Base-by-base conservation (phyloP, 1,139 yeast genomes). In the Diutina neorugosa region DNA sequence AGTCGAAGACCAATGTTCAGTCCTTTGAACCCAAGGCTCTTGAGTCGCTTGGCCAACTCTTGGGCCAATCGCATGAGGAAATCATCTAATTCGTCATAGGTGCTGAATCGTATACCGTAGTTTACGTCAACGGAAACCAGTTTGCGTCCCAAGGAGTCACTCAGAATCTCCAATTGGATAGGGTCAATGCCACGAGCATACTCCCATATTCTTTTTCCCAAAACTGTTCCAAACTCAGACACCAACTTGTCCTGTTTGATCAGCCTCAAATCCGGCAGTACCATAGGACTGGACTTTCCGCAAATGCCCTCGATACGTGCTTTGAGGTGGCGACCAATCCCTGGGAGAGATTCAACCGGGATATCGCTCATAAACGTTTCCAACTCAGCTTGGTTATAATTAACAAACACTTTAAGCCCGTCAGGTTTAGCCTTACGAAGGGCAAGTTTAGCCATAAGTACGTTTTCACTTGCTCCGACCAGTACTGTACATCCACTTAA, bases 91-190 rank as follows among this genome's bases (percentile, higher is more conserved):
- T 91, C 88, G 1, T 66, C 65, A 23, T 77, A 71, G 0, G 69
- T 71, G 31, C 80, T 78, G 57, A 91, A 86, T 53, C 98, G 65
- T 0, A 93, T 86, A 0, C 96, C 98, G 84, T 89, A 93, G 57
- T 90, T 88, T 40, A 93, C 86, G 64, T 93, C 98, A 11, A 89
- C 88, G 0, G 96, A 89, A 0, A 93, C 77, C 0, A 95, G 79
- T 60, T 88, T 89, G 37, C 96, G 74, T 0, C 77, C 75, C 4
- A 73, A 60, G 2, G 69, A 71, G 23, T 73, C 72, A 44, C 78
- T 76, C 16, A 71, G 69, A 4, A 66, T 57, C 42, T 83, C 77
- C 27, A 87, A 76, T 6, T 73, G 71, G 0, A 86, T 76, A 48
- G 73, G 68, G 65, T 91, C 98, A 5, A 76, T 67, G 0, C 97